A percentile compares a stretch with the other conserved stretches of the same genome.
These are phyloP conservation scores for Solanum microdontum DNA, from an alignment of 257 asterid genomes.

Conservation along the genomic window DNA sequence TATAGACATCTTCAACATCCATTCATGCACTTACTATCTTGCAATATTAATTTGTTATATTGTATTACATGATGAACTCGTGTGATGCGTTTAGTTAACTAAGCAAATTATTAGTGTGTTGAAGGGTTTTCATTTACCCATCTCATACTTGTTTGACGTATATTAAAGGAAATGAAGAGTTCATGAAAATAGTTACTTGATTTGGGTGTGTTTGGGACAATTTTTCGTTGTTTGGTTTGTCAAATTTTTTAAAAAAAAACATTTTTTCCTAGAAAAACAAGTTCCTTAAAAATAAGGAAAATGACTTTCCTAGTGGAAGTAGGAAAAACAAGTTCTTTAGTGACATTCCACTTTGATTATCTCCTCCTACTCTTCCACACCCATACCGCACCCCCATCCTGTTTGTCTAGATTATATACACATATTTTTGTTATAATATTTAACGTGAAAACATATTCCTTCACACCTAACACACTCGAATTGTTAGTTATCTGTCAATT, in stretches of 20 bases:
- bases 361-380: background rate
- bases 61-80: background rate
- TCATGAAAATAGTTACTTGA: background rate
- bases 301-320: background rate
- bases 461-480: background rate
- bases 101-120: background rate
- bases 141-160: background rate
- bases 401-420: background rate
- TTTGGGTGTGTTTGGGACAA: background rate
- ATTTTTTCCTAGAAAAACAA: background rate
- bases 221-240: background rate
- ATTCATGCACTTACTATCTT: background rate
- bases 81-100: background rate
- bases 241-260: background rate
- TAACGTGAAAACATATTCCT: background rate
- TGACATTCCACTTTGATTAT: background rate
- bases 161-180: background rate
- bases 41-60: background rate
- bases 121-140: background rate
- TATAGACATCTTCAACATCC: background rate
- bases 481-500: background rate
- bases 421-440: no score
- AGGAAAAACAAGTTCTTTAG: background rate
- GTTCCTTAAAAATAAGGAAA: background rate
- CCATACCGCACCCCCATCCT: background rate